Conservation (phyloP, 164 flowering plant genomes). For the Berberis vulgaris region DNA sequence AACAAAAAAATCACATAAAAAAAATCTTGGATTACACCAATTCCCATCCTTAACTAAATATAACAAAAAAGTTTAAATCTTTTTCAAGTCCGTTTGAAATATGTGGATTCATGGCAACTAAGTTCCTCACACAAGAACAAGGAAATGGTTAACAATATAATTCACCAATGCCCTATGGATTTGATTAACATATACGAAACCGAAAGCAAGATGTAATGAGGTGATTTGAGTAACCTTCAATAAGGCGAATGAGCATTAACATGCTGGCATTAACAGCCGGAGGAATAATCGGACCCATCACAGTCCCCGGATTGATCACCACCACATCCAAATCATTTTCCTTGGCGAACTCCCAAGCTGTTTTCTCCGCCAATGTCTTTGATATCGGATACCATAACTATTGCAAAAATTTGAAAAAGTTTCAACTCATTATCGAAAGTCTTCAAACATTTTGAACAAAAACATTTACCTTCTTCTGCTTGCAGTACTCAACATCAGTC, state of each 20-base stretch:
- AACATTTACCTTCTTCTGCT: slow-evolving; percentile 41
- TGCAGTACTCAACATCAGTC: slow-evolving; percentile 79
- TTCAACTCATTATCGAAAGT: background rate
- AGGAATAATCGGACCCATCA: slow-evolving; percentile 79
- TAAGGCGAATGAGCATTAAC: slow-evolving; percentile 62
- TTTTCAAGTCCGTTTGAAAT: no score
- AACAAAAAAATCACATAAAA: no score
- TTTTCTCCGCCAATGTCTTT: slow-evolving; percentile 82
- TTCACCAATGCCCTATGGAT: background rate
- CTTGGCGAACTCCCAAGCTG: slow-evolving; percentile 81
- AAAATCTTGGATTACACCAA: no score
- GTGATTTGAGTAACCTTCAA: slow-evolving; percentile 42
- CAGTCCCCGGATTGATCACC: slow-evolving; percentile 81
- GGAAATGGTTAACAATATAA: background rate
- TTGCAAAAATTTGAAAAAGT: background rate
- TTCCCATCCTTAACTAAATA: no score
- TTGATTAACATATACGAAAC: background rate
- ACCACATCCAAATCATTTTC: slow-evolving; percentile 69
- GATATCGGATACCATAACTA: slow-evolving; percentile 88
- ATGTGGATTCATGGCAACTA: no score
- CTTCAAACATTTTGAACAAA: no score
- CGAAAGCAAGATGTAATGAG: no score
- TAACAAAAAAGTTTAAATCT: no score
- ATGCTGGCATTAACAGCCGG: slow-evolving; percentile 79
- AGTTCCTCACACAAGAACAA: no score